These are phyloP conservation scores for Pseudonitzschia multiseries DNA, from an alignment of 108 stramenopile genomes.

Conservation along the genomic window DNA sequence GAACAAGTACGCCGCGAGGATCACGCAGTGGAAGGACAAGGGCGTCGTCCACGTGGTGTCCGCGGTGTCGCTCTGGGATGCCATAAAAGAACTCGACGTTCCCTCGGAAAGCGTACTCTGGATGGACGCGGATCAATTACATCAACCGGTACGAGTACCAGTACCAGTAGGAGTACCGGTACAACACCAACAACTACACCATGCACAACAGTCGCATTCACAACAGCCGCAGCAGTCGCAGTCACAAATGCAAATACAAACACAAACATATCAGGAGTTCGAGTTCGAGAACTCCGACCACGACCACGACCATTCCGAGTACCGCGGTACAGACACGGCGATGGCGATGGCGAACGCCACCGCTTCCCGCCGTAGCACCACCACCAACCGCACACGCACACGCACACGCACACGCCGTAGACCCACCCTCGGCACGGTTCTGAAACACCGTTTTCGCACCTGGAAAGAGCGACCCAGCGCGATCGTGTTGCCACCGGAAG, in stretches of 20 bases:
- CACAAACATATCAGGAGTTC: too few species aligned
- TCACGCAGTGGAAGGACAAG: background rate
- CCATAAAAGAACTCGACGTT: background rate
- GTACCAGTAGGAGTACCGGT: too few species aligned
- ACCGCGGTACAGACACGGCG: background rate
- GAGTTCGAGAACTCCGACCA: too few species aligned
- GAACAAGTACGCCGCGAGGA: background rate
- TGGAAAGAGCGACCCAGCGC: constrained; percentile 13
- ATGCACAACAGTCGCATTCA: too few species aligned
- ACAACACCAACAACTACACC: too few species aligned
- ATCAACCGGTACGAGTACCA: too few species aligned
- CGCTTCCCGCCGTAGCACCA: too few species aligned
- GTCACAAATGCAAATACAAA: too few species aligned
- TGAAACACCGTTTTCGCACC: constrained; percentile 1
- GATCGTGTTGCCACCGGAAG: background rate
- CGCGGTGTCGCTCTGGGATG: background rate
- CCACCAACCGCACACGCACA: background rate
- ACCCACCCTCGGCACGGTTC: background rate
- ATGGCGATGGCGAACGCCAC: too few species aligned
- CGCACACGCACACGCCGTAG: background rate
- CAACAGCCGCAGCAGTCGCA: too few species aligned
- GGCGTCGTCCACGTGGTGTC: background rate
- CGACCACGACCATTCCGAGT: too few species aligned
- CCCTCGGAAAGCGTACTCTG: constrained; percentile 5
- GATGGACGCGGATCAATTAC: constrained; percentile 5